Percentiles rank a stretch among this genome's conserved stretches.
These are phyloP conservation scores for Pouteria campechiana DNA, from an alignment of 179 eudicot genomes.

Conservation along the genomic window DNA sequence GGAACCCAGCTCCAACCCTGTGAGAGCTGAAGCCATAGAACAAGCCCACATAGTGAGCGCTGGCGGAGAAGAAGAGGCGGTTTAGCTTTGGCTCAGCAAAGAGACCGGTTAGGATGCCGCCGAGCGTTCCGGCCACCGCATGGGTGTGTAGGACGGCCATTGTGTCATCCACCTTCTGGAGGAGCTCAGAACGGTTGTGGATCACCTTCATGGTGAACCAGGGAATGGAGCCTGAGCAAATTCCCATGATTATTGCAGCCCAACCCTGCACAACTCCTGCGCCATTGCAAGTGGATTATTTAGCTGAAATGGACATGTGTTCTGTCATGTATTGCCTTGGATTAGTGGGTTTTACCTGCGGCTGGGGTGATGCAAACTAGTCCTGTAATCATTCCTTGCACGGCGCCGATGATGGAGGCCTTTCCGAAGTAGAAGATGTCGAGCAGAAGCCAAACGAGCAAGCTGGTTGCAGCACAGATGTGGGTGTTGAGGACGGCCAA, in stretches of 20 bases:
- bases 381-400: constrained; percentile 27
- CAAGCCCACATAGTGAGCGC: constrained; percentile 5
- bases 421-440: constrained; percentile 15
- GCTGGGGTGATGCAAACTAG: constrained; percentile 24
- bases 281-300: background rate
- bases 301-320: too few relatives aligned
- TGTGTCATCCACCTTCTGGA: constrained; percentile 22
- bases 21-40: constrained; percentile 7
- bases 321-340: too few relatives aligned
- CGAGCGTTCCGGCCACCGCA: constrained; percentile 20
- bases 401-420: constrained; percentile 18
- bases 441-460: constrained; percentile 16
- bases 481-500: constrained; percentile 22
- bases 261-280: constrained; percentile 24
- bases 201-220: constrained; percentile 28
- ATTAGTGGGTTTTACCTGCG: too few relatives aligned
- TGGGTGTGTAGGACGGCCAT: constrained; percentile 27
- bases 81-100: constrained; percentile 14
- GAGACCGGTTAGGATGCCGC: constrained; percentile 17
- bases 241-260: constrained; percentile 26
- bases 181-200: constrained; percentile 14
- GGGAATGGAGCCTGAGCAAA: constrained; percentile 16
- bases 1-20: too few relatives aligned
- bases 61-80: constrained; percentile 5
- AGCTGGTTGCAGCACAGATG: constrained; percentile 18